Conservation (phyloP, 257 asterid species). For the Ajuga chamaepitys region DNA sequence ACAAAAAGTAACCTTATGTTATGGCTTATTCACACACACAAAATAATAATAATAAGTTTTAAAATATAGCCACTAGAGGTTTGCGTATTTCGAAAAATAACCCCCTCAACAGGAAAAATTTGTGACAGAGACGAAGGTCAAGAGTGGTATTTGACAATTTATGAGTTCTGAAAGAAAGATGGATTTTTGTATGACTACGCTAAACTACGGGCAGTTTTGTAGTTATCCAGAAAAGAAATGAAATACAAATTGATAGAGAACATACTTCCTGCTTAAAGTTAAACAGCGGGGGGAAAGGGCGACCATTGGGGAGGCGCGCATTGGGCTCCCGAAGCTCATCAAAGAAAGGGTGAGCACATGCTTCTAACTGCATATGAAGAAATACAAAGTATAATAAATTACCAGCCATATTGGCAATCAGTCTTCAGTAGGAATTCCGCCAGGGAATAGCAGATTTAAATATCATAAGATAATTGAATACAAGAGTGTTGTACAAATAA, state of each 20-base stretch:
- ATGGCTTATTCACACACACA: too few species aligned
- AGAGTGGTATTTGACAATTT: too few species aligned
- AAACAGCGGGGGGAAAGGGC: slow-evolving; percentile 73
- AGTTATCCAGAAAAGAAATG: background rate
- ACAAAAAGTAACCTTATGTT: too few species aligned
- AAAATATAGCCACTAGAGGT: too few species aligned
- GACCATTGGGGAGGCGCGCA: slow-evolving; percentile 75
- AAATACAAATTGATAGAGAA: background rate
- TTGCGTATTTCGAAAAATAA: too few species aligned
- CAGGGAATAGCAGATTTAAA: too few species aligned
- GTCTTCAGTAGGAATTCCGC: background rate
- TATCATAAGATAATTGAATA: background rate
- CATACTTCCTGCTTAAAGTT: slow-evolving; percentile 78
- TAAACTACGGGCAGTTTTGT: too few species aligned
- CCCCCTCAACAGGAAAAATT: too few species aligned
- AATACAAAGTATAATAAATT: background rate
- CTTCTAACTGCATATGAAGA: slow-evolving; percentile 60
- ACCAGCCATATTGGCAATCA: background rate
- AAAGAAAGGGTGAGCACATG: slow-evolving; percentile 85
- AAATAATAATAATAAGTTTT: too few species aligned
- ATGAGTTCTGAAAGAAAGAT: too few species aligned
- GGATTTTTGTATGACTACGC: too few species aligned
- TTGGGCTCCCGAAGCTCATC: slow-evolving; percentile 80
- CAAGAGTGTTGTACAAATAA: background rate
- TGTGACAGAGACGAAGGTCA: too few species aligned